Base-by-base conservation (phyloP, 1,139 yeast species). In the Williopsis jadinii region DNA sequence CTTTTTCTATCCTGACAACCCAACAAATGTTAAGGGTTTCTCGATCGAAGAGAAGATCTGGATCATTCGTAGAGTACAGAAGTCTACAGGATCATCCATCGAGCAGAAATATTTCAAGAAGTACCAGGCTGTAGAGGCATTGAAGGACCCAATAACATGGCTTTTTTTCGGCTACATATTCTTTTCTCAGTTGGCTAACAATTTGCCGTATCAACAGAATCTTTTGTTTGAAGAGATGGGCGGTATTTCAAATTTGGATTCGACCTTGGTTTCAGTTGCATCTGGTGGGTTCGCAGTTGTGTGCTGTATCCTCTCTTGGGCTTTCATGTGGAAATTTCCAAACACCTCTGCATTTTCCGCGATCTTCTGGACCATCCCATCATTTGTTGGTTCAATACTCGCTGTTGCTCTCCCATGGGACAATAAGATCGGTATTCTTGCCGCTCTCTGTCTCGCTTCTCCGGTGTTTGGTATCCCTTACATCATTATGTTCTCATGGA, bases 211-310 rank as follows among this genome's bases (percentile, higher is more conserved):
- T 47, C 75, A 70, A 49, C 71, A 71, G 46, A 70, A 66, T 39
- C 52, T 71, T 36, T 56, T 73, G 37, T 73, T 65, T 43, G 62
- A 60, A 26, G 63, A 62, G 35, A 61, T 70, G 54, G 75, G 75
- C 38, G 67, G 56, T 31, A 58, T 72, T 31, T 46, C 53, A 9
- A 67, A 63, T 48, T 59, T 75, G 41, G 67, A 66, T 39, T 68
- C 80, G 1, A 72, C 77, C 1, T 56, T 75, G 31, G 76, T 75
- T 5, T 67, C 78, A 5, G 77, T 73, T 38, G 78, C 77, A 1
- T 64, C 71, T 34, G 71, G 74, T 37, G 72, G 75, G 0, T 72
- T 64, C 45, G 64, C 71, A 1, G 59, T 62, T 5, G 46, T 60
- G 4, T 64, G 67, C 56, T 54, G 65, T 15, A 36, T 64, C 26